Evolutionary conservation across 129 eudicot genomes (phyloP).

Genomic region (Flaveria robusta): DNA sequence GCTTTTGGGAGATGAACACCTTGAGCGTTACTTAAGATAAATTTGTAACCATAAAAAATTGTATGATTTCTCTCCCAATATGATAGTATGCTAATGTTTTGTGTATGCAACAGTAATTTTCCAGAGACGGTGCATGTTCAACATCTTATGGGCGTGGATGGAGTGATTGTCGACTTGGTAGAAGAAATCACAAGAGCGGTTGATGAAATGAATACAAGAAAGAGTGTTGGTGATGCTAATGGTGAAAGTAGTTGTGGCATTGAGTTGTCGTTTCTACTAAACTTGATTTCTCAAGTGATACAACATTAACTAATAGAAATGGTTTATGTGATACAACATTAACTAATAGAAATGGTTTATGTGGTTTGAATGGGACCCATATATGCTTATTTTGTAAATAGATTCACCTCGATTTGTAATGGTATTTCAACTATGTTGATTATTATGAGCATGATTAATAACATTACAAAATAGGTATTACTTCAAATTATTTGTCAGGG

Average conservation of each 20-base stretch:
- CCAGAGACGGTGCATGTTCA: constrained; percentile 76
- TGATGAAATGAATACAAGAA: constrained; percentile 34
- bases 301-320: constrained; percentile 46
- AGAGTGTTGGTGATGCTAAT: constrained; percentile 33
- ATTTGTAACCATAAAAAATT: too few relatives aligned
- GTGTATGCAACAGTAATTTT: constrained; percentile 49
- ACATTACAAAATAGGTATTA: constrained; percentile 17
- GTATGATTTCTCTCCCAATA: too few relatives aligned
- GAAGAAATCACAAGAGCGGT: constrained; percentile 62
- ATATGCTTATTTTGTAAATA: constrained; percentile 28
- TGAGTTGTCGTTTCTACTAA: constrained; percentile 56
- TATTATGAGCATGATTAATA: constrained; percentile 13
- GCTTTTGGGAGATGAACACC: too few relatives aligned
- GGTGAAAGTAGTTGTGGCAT: constrained; percentile 28
- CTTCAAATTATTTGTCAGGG: neutral
- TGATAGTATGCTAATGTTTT: neutral
- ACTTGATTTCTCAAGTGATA: constrained; percentile 63
- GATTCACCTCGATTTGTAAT: constrained; percentile 30
- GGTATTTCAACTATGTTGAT: constrained; percentile 16
- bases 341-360: constrained; percentile 24
- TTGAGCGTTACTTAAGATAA: too few relatives aligned
- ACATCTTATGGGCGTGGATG: constrained; percentile 76
- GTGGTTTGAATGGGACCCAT: constrained; percentile 26
- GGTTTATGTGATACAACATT: constrained; percentile 61
- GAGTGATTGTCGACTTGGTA: constrained; percentile 83